phyloP scores from a whole-genome alignment of 345 rosid species.

The Camelina neglecta region DNA sequence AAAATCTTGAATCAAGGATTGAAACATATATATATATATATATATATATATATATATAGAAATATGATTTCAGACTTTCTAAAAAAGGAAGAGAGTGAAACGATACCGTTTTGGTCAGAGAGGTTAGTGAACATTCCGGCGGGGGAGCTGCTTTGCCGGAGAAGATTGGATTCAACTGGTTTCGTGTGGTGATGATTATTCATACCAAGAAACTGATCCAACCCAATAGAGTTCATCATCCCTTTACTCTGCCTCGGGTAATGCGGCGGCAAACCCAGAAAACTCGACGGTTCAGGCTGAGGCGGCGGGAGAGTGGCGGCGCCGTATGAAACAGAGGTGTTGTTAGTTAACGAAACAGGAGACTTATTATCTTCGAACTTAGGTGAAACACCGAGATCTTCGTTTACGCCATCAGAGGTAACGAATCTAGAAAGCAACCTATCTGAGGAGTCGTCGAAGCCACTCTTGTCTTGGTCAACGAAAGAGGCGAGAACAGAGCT shows the following conservation, averaged over 20 bases:
- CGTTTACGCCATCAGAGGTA: conserved; percentile 43
- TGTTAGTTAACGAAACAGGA: conserved; percentile 41
- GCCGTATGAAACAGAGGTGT: conserved; percentile 44
- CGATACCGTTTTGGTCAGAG: conserved; percentile 73
- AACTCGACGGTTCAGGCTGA: conserved; percentile 48
- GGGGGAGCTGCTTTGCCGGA: conserved; percentile 84
- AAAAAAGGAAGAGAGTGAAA: conserved; percentile 10
- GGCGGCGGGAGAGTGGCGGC: conserved; percentile 30
- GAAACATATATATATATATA: background rate
- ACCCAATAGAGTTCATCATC: conserved; percentile 49
- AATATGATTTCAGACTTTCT: background rate
- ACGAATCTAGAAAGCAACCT: conserved; percentile 55
- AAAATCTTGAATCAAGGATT: background rate
- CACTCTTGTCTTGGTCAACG: conserved; percentile 44
- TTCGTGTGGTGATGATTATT: conserved; percentile 52
- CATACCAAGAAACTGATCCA: conserved; percentile 59
- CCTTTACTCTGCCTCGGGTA: conserved; percentile 68
- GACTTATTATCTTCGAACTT: conserved; percentile 46
- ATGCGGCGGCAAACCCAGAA: conserved; percentile 75
- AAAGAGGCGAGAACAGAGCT: conserved; percentile 59
- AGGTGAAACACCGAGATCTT: conserved; percentile 35
- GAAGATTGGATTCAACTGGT: conserved; percentile 52
- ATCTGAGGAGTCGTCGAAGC: conserved; percentile 51
- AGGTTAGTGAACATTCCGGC: conserved; percentile 70
- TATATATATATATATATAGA: no score